Percentiles rank a stretch among this genome's conserved stretches.
phyloP scores from a whole-genome alignment of 768 basidiomycete genomes.

The Phallus indusiatus region DNA sequence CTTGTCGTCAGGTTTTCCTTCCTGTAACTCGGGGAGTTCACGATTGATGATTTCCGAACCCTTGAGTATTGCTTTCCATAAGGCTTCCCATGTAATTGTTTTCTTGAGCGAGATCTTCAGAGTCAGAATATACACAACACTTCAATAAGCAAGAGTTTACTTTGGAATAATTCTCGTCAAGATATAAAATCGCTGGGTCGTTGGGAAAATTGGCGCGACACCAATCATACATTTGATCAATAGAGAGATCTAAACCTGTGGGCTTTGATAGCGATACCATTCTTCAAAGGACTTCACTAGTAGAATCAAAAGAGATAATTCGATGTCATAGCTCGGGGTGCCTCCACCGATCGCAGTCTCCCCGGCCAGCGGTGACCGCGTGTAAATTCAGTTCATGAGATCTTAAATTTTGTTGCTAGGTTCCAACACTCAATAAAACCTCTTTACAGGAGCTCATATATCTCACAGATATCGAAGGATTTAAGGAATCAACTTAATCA shows the following conservation, averaged over 20 bases:
- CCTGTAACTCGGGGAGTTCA: neutral
- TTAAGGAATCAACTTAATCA: too few species aligned
- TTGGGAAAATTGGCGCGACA: neutral
- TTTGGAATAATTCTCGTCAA: neutral
- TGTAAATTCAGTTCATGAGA: too few species aligned
- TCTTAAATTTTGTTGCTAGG: too few species aligned
- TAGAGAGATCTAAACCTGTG: neutral
- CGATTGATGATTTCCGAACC: neutral
- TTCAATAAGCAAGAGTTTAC: neutral
- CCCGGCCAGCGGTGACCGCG: too few species aligned
- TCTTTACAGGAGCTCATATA: too few species aligned
- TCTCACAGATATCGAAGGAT: too few species aligned
- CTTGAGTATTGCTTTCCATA: neutral
- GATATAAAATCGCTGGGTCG: neutral
- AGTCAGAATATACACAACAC: neutral
- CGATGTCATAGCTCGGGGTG: too few species aligned
- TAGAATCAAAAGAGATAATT: too few species aligned
- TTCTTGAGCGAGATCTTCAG: neutral
- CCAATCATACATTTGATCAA: slow-evolving; percentile 8
- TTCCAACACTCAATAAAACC: too few species aligned
- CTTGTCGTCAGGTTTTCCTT: neutral
- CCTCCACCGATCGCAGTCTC: too few species aligned
- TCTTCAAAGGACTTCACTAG: too few species aligned
- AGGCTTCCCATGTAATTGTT: neutral
- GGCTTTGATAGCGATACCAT: too few species aligned